A percentile compares a stretch with the other conserved stretches of the same genome.
Evolutionary conservation across 805 yeast genomes (phyloP).

Genomic region (Saccharomyces cerevisiae): DNA sequence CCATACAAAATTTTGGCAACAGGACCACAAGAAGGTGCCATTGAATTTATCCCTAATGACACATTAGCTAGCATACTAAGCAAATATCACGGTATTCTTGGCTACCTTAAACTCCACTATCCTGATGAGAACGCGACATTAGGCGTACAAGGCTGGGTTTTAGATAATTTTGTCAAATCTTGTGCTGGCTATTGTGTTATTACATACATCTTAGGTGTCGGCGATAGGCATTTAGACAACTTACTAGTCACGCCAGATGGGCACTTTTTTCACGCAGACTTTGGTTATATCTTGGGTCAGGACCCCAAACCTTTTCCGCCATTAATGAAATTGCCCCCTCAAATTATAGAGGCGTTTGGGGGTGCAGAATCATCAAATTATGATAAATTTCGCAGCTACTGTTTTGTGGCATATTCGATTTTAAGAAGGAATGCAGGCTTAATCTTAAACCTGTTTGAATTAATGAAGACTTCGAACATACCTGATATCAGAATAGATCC

Average conservation of each 20-base stretch:
- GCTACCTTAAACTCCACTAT: constrained; percentile 58
- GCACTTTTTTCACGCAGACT: constrained; percentile 94
- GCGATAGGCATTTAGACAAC: constrained; percentile 94
- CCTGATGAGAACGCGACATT: constrained; percentile 38
- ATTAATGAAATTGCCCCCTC: constrained; percentile 93
- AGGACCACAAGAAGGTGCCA: constrained; percentile 82
- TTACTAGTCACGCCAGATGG: constrained; percentile 74
- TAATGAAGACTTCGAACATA: constrained; percentile 88
- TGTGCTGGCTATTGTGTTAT: constrained; percentile 98
- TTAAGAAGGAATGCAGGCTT: constrained; percentile 82
- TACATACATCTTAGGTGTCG: constrained; percentile 89
- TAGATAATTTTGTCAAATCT: constrained; percentile 91
- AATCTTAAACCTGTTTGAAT: constrained; percentile 81
- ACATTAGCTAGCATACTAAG: constrained; percentile 74
- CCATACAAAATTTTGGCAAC: constrained; percentile 90
- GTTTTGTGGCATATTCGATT: constrained; percentile 90
- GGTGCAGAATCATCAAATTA: constrained; percentile 82
- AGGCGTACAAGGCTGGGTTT: constrained; percentile 42
- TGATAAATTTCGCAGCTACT: constrained; percentile 79
- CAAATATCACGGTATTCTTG: constrained; percentile 66
- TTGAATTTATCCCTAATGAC: constrained; percentile 90
- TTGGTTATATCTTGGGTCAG: constrained; percentile 90
- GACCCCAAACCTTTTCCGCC: constrained; percentile 99
- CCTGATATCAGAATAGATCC: constrained; percentile 86
- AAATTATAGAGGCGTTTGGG: constrained; percentile 96